Evolutionary conservation across 345 rosid species (phyloP), one percentile per base, ranked within the genome.

Genomic region (Citrus unshiu): DNA sequence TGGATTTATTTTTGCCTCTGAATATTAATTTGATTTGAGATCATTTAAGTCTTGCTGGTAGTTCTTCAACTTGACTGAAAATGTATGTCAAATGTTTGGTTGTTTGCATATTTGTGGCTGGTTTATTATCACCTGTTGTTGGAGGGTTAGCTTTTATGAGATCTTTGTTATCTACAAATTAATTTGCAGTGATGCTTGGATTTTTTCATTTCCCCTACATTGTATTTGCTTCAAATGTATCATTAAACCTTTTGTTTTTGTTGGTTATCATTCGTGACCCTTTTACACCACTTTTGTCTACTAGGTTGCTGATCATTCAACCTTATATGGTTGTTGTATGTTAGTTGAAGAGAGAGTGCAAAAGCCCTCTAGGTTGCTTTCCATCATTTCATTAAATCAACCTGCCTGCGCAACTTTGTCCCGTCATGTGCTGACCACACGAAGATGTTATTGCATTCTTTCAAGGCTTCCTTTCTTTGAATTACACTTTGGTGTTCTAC

Each of bases 371-470:
- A 91, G 96, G 82, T 91, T 95, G 87, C 93, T 93, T 80, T 93
- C 99, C 75, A 84, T 89, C 84, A 86, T 93, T 79, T 86, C 95
- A 65, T 89, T 91, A 58, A 91, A 80, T 82, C 92, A 85, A 79
- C 87, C 97, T 82, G 84, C 86, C 65, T 64, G 63, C 80, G 82
- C 91, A 63, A 82, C 98, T 73, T 78, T 88, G 83, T 91, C 92
- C 85, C 98, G 92, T 62, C 81, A 92, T 79, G 83, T 89, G 75
- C 81, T 95, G 82, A 92, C 97, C 27, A 93, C 99, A 18, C 91
- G 89, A 67, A 91, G 99, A 93, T 95, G 99, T 84, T 95, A 95
- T 79, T 95, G 99, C 90, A 88, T 95, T 85, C 91, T 95, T 77
- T 88, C 99, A 24, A 90, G 98, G 85, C 92, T 95, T 84, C 99